These are phyloP conservation scores for Pythium chondricola DNA, from an alignment of 352 stramenopile genomes.

Conservation along the genomic window DNA sequence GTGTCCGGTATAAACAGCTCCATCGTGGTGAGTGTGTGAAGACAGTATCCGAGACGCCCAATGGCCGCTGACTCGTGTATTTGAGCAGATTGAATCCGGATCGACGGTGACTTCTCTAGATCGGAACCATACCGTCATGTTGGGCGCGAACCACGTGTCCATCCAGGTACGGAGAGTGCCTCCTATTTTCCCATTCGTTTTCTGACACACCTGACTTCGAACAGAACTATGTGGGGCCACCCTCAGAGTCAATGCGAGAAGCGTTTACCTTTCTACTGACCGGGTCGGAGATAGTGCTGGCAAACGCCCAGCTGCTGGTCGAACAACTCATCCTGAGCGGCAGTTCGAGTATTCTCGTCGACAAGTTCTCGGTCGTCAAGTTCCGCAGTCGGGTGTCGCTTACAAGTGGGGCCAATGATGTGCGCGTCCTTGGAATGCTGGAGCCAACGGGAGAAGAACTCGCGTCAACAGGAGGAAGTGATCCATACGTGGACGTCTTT, in stretches of 20 bases:
- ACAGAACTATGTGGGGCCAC: slow-evolving; percentile 19
- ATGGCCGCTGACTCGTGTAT: too few relatives aligned
- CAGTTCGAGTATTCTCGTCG: slow-evolving; percentile 21
- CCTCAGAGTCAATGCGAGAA: slow-evolving; percentile 7
- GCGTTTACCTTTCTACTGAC: slow-evolving; percentile 8
- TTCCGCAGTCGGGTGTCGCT: slow-evolving; percentile 34
- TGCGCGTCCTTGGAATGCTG: slow-evolving; percentile 18
- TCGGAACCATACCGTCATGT: slow-evolving; percentile 9
- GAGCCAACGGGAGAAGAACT: slow-evolving; percentile 11
- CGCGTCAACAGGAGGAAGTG: background rate
- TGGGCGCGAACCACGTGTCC: slow-evolving; percentile 14
- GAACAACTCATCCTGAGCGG: slow-evolving; percentile 4
- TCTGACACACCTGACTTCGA: too few relatives aligned
- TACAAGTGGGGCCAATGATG: slow-evolving; percentile 18
- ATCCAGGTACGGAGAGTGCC: slow-evolving; percentile 13
- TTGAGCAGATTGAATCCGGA: slow-evolving; percentile 17
- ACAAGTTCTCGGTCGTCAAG: slow-evolving; percentile 70
- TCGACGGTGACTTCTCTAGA: slow-evolving; percentile 9
- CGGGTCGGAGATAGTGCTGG: slow-evolving; percentile 11
- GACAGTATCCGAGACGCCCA: too few relatives aligned
- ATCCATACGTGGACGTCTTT: slow-evolving; percentile 1
- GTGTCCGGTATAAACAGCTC: slow-evolving; percentile 19
- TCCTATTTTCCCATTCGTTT: too few relatives aligned
- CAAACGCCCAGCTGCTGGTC: slow-evolving; percentile 16
- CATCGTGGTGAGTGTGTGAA: slow-evolving; percentile 12